A percentile compares a stretch with the other conserved stretches of the same genome.
Conservation (phyloP, 2,329 filamentous ascomycete species). For the Phialocephala subalpina region DNA sequence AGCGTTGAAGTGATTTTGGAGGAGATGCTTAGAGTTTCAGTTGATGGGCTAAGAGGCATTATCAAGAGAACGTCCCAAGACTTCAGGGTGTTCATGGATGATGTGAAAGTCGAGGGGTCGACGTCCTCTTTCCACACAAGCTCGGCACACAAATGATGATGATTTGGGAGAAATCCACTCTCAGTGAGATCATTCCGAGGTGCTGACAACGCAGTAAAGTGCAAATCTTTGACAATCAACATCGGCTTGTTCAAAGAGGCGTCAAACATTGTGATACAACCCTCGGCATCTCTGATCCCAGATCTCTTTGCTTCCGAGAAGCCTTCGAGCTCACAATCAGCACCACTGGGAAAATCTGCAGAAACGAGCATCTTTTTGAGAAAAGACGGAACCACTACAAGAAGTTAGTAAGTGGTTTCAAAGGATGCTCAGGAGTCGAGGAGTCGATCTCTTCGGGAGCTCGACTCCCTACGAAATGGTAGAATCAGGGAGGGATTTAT, state of each 20-base stretch:
- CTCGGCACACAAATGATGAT: slow-evolving; percentile 57
- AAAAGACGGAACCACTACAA: slow-evolving; percentile 19
- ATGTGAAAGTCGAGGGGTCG: not conserved
- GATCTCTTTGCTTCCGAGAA: slow-evolving; percentile 49
- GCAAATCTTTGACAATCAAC: slow-evolving; percentile 55
- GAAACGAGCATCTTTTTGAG: slow-evolving; percentile 21
- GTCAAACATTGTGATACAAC: slow-evolving; percentile 54
- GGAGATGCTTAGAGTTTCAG: slow-evolving; percentile 3
- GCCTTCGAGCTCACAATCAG: slow-evolving; percentile 52
- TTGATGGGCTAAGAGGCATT: not conserved
- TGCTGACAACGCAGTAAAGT: slow-evolving; percentile 49
- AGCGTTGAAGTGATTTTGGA: slow-evolving; percentile 14
- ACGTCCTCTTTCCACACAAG: slow-evolving; percentile 50
- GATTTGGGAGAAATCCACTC: slow-evolving; percentile 54
- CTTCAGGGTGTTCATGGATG: not conserved
- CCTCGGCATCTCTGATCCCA: slow-evolving; percentile 50
- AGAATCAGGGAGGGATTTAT: too few relatives aligned
- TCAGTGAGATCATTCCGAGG: slow-evolving; percentile 34
- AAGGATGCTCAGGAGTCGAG: too few relatives aligned
- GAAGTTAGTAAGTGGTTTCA: too few relatives aligned
- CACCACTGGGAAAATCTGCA: slow-evolving; percentile 10
- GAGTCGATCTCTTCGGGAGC: too few relatives aligned
- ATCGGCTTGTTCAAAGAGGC: slow-evolving; percentile 44
- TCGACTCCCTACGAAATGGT: too few relatives aligned
- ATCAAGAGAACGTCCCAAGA: slow-evolving; percentile 10